Percentiles rank a stretch among this genome's conserved stretches.
Evolutionary conservation across 2,329 filamentous ascomycete genomes (phyloP).

Genomic region (Trichoderma harzianum): DNA sequence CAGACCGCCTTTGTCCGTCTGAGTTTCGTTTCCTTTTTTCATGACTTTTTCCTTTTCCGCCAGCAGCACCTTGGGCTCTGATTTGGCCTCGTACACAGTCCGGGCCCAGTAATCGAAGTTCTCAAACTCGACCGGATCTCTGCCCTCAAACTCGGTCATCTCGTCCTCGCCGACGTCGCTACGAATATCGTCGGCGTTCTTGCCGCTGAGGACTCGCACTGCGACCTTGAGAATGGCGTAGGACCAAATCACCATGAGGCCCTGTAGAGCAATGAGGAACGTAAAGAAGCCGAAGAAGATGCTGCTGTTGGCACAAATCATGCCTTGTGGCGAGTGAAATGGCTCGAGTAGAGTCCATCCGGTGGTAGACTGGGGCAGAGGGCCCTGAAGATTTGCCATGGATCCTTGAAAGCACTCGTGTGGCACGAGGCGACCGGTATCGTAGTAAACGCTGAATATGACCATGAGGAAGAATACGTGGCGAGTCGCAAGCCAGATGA

Average conservation of each 20-base stretch:
- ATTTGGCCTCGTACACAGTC: conserved; percentile 37
- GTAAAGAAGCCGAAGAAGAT: conserved; percentile 75
- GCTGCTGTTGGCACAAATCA: conserved; percentile 75
- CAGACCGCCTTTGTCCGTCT: conserved; percentile 65
- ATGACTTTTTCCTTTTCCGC: not conserved
- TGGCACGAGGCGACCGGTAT: conserved; percentile 59
- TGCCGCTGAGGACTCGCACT: conserved; percentile 71
- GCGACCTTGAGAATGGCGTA: conserved; percentile 81
- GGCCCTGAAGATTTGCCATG: conserved; percentile 52
- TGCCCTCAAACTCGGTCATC: conserved; percentile 31
- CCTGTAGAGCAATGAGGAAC: conserved; percentile 73
- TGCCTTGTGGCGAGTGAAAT: conserved; percentile 66
- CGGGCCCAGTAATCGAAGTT: not conserved
- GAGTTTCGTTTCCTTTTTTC: conserved; percentile 64
- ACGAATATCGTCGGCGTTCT: conserved; percentile 76
- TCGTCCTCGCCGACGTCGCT: conserved; percentile 84
- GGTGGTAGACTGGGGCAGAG: conserved; percentile 46
- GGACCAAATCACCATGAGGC: conserved; percentile 84
- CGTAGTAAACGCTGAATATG: conserved; percentile 75
- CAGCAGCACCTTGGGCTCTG: conserved; percentile 40
- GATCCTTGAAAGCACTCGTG: conserved; percentile 69
- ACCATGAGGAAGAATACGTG: conserved; percentile 77
- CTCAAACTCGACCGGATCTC: conserved; percentile 41
- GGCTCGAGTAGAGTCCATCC: conserved; percentile 65
- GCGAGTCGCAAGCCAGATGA: conserved; percentile 78